Base-by-base conservation (phyloP, 2,329 filamentous ascomycete species). In the Ilyonectria robusta region DNA sequence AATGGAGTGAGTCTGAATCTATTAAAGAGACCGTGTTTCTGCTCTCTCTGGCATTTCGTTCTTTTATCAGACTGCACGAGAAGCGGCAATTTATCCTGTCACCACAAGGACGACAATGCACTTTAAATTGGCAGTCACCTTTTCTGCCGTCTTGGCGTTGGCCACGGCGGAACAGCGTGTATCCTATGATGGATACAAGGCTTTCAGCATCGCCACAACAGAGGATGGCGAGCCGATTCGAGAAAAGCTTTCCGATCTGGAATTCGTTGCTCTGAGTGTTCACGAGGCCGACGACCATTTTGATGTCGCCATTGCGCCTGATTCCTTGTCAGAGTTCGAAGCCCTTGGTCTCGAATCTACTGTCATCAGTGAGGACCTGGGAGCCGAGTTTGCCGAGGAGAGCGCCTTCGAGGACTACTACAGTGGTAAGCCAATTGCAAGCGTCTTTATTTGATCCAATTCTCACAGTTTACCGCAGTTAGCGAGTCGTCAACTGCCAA, bases 261-360 rank as follows among this genome's bases (percentile, higher is more conserved):
- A 71, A 13, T 70, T 69, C 17, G 68, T 74, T 21, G 68, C 72
- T 2, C 60, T 77, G 29, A 67, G 60, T 58, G 68, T 71, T 53
- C 66, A 69, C 35, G 66, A 66, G n/a, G 29, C 59, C 19, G 67
- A 68, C 2, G 69, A 69, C 15, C 63, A 75, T 13, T 62, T 76
- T 6, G 74, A 77, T 15, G 65, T 78, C 31, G 75, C 76, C 19
- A 50, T 78, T n/a, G 65, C 74, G 5, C 73, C 76, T 2, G 62
- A 71, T 23, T 62, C 68, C 23, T 26, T 76, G 15, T 65, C 62
- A 0, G 66, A 56, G 2, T 73, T 78, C 10, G 69, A 72, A 57
- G 69, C 69, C 3, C 67, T 76, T 1, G 70, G 68, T 1, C 68
- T 77, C 13, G 67, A 74, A 19, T 64, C 69, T n/a, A 53, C 48